Conservation (phyloP, 805 yeast species). For the Schizosaccharomyces pombe region ASM294v3 CU329670.1:4640001-4640500, state of each 20-base stretch:
- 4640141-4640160: slow-evolving; percentile 55
- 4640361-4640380: slow-evolving; percentile 20
- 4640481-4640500: too few species aligned
- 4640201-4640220: slow-evolving; percentile 59
- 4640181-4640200: slow-evolving; percentile 84
- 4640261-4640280: slow-evolving; percentile 87
- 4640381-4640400: too few species aligned
- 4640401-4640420: background rate
- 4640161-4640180: slow-evolving; percentile 28
- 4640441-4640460: background rate
- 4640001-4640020: slow-evolving; percentile 83
- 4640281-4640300: slow-evolving; percentile 75
- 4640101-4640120: slow-evolving; percentile 84
- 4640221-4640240: slow-evolving; percentile 62
- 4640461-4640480: background rate
- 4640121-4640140: slow-evolving; percentile 70
- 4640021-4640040: slow-evolving; percentile 16
- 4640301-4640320: slow-evolving; percentile 82
- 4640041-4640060: background rate
- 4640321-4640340: slow-evolving; percentile 72
- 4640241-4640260: slow-evolving; percentile 57
- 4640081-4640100: slow-evolving; percentile 76
- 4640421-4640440: background rate
- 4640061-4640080: background rate
- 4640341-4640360: slow-evolving; percentile 84